Conservation (phyloP, 306 rosid species). For the Quercus cerris region DNA sequence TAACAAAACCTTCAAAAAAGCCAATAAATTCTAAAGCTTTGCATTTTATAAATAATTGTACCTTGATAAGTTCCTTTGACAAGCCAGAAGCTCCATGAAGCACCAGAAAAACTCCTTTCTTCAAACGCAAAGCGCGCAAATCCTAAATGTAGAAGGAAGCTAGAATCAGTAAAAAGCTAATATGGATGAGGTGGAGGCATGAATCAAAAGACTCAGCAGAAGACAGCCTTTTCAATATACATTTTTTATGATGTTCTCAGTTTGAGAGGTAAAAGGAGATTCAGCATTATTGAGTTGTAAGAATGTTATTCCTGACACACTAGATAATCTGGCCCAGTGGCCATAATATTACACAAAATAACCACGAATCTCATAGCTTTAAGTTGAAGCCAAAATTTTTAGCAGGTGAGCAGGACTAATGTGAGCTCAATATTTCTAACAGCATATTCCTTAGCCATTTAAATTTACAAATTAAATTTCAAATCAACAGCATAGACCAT, state of each 20-base stretch:
- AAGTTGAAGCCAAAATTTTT: not conserved
- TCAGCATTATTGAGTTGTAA: not conserved
- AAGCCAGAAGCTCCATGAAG: constrained; percentile 97
- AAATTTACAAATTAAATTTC: not conserved
- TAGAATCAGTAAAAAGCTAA: constrained; percentile 23
- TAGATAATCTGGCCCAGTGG: not conserved
- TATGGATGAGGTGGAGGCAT: not conserved
- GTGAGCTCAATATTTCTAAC: not conserved
- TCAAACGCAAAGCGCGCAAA: constrained; percentile 54
- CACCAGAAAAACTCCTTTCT: constrained; percentile 72
- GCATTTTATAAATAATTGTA: constrained; percentile 7
- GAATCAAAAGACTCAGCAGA: not conserved
- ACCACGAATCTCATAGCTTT: not conserved
- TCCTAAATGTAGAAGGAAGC: constrained; percentile 43
- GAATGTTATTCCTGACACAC: not conserved
- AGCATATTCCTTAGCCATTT: not conserved
- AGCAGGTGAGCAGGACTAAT: not conserved
- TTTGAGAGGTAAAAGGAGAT: not conserved
- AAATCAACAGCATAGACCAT: not conserved
- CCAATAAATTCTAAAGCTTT: not conserved
- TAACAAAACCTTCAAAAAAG: constrained; percentile 7
- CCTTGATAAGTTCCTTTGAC: constrained; percentile 71
- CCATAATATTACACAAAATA: too few species aligned
- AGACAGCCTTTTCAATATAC: not conserved
- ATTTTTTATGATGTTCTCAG: not conserved